These are phyloP conservation scores for Periconia sp. DNA, from an alignment of 2,329 filamentous ascomycete species.

Conservation along the genomic window DNA sequence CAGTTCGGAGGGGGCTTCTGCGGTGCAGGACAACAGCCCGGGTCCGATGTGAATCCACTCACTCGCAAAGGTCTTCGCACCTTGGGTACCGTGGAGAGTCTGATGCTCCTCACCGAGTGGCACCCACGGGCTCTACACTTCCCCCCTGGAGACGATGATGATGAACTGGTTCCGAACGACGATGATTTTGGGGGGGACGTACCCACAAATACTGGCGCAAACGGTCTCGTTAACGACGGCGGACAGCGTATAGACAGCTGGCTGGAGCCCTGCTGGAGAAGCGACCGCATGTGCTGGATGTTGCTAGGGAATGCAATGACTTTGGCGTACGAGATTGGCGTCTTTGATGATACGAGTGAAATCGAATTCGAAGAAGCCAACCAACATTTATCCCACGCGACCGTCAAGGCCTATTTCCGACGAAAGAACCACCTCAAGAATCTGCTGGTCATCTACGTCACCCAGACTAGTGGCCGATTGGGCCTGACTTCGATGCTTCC, in stretches of 20 bases:
- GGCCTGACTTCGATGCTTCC: slow-evolving; percentile 95
- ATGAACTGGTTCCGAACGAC: slow-evolving; percentile 66
- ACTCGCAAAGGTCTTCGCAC: slow-evolving; percentile 74
- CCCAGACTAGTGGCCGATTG: slow-evolving; percentile 88
- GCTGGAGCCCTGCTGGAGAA: slow-evolving; percentile 92
- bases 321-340: slow-evolving; percentile 87
- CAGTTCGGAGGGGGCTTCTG: slow-evolving; percentile 89
- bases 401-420: slow-evolving; percentile 75
- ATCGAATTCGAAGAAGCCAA: slow-evolving; percentile 53
- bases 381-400: slow-evolving; percentile 46
- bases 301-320: slow-evolving; percentile 87
- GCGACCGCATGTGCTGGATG: slow-evolving; percentile 97
- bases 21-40: slow-evolving; percentile 68
- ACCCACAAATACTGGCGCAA: slow-evolving; percentile 45
- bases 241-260: slow-evolving; percentile 89
- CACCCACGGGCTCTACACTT: slow-evolving; percentile 94
- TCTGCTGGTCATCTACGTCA: slow-evolving; percentile 85
- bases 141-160: slow-evolving; percentile 70
- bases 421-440: slow-evolving; percentile 81
- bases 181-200: slow-evolving; percentile 67
- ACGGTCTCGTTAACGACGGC: slow-evolving; percentile 63
- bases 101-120: slow-evolving; percentile 96
- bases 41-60: slow-evolving; percentile 64
- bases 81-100: slow-evolving; percentile 88
- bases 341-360: slow-evolving; percentile 89